Percentiles rank a stretch among this genome's conserved stretches.
Conservation (phyloP, 2,329 filamentous ascomycete genomes). For the Gyromitra esculenta region DNA sequence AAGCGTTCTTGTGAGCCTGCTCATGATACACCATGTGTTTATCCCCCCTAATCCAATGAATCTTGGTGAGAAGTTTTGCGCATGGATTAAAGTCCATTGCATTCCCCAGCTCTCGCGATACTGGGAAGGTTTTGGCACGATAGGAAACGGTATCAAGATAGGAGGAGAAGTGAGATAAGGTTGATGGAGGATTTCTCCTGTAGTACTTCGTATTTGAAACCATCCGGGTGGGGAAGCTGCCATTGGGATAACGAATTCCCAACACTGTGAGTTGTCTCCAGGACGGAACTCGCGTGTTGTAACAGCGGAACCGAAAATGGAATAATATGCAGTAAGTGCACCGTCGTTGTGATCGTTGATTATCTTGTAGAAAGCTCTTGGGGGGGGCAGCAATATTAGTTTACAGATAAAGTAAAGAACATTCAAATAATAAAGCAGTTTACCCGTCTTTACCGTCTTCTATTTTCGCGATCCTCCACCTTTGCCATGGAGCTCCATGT, state of each 20-base stretch:
- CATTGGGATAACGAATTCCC: slow-evolving; percentile 35
- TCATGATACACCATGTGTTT: slow-evolving; percentile 37
- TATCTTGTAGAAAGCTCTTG: slow-evolving; percentile 25
- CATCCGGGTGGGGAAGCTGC: slow-evolving; percentile 32
- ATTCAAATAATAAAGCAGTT: not conserved
- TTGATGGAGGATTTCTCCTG: slow-evolving; percentile 20
- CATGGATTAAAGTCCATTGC: slow-evolving; percentile 32
- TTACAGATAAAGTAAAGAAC: not conserved
- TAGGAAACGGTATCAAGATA: not conserved
- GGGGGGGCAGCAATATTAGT: not conserved
- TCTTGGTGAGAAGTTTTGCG: not conserved
- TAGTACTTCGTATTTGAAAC: slow-evolving; percentile 33
- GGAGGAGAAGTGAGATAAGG: slow-evolving; percentile 13
- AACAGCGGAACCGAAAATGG: slow-evolving; percentile 6
- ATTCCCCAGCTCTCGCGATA: slow-evolving; percentile 26
- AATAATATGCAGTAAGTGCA: not conserved
- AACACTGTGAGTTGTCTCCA: not conserved
- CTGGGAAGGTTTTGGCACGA: not conserved
- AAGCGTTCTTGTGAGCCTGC: slow-evolving; percentile 27
- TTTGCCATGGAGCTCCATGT: slow-evolving; percentile 27
- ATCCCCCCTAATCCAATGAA: slow-evolving; percentile 1
- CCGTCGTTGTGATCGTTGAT: slow-evolving; percentile 16
- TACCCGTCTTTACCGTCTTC: slow-evolving; percentile 29
- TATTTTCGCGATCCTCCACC: slow-evolving; percentile 28
- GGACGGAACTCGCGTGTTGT: not conserved